Conservation (phyloP, 768 basidiomycete species). For the Myochromella boudieri region DNA sequence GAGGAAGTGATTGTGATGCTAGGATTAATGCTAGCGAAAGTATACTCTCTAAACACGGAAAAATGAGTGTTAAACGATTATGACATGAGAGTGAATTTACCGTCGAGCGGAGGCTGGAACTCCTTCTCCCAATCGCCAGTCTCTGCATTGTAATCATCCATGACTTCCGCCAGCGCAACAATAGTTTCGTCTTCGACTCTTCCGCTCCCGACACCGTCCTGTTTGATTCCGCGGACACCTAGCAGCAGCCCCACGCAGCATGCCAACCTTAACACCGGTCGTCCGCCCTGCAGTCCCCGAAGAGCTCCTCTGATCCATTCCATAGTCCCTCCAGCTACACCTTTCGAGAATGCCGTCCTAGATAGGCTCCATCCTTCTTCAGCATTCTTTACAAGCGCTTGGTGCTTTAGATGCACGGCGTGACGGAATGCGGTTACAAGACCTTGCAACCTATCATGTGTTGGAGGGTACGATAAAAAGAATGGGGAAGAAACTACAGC, state of each 20-base stretch:
- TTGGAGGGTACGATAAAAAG: constrained; percentile 44
- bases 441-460: constrained; percentile 45
- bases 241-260: constrained; percentile 64
- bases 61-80: constrained; percentile 2
- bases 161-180: constrained; percentile 70
- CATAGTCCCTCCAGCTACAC: constrained; percentile 37
- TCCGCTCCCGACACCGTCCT: constrained; percentile 26
- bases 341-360: constrained; percentile 34
- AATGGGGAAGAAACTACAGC: constrained; percentile 55
- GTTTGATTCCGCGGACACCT: constrained; percentile 56
- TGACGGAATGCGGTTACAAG: constrained; percentile 59
- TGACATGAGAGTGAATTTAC: constrained; percentile 24
- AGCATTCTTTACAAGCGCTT: constrained; percentile 33
- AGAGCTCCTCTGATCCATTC: constrained; percentile 54
- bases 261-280: constrained; percentile 59
- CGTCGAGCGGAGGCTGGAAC: constrained; percentile 55
- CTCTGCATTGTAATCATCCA: constrained; percentile 53
- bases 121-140: constrained; percentile 62
- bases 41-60: constrained; percentile 32
- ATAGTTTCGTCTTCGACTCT: constrained; percentile 65
- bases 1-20: constrained; percentile 58
- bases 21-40: constrained; percentile 54
- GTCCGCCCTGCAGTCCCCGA: constrained; percentile 65
- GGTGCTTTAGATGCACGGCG: constrained; percentile 54
- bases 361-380: constrained; percentile 31